These are phyloP conservation scores for Phytophthora sansomeana DNA, from an alignment of 352 stramenopile species.

Conservation along the genomic window DNA sequence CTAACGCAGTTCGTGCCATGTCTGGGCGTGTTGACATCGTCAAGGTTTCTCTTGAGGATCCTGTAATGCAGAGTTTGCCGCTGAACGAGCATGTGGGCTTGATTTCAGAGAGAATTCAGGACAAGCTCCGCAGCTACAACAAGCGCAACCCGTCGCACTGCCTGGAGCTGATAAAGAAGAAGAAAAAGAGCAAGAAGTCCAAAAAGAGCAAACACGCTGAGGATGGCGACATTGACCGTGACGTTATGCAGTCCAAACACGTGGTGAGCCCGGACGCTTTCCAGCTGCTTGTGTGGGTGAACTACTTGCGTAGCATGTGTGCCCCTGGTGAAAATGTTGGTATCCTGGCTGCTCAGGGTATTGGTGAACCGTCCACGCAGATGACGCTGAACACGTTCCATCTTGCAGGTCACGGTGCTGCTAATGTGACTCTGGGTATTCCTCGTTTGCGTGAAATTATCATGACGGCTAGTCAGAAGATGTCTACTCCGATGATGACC, in stretches of 20 bases:
- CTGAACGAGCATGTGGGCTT: slow-evolving; percentile 88
- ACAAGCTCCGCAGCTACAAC: slow-evolving; percentile 82
- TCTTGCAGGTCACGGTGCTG: slow-evolving; percentile 97
- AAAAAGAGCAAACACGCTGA: slow-evolving; percentile 66
- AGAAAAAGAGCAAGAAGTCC: slow-evolving; percentile 79
- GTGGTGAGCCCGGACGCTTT: slow-evolving; percentile 81
- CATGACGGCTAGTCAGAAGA: slow-evolving; percentile 98
- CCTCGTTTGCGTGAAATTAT: slow-evolving; percentile 99
- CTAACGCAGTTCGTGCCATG: slow-evolving; percentile 79
- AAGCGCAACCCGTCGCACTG: slow-evolving; percentile 77
- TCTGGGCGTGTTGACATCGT: slow-evolving; percentile 86
- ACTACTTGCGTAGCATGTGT: slow-evolving; percentile 97
- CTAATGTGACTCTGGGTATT: slow-evolving; percentile 99
- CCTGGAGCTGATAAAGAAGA: slow-evolving; percentile 62
- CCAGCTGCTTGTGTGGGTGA: slow-evolving; percentile 97
- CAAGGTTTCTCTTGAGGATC: slow-evolving; percentile 68
- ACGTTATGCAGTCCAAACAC: slow-evolving; percentile 85
- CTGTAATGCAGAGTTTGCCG: slow-evolving; percentile 89
- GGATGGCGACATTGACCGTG: slow-evolving; percentile 61
- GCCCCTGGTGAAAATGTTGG: slow-evolving; percentile 98
- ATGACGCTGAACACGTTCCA: slow-evolving; percentile 99
- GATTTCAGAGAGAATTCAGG: slow-evolving; percentile 89
- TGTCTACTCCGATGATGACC: slow-evolving; percentile 99
- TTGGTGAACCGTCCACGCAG: slow-evolving; percentile 99
- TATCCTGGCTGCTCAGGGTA: slow-evolving; percentile 97